Conservation (phyloP, 2,329 filamentous ascomycete genomes). For the Pseudopyricularia javanii region DNA sequence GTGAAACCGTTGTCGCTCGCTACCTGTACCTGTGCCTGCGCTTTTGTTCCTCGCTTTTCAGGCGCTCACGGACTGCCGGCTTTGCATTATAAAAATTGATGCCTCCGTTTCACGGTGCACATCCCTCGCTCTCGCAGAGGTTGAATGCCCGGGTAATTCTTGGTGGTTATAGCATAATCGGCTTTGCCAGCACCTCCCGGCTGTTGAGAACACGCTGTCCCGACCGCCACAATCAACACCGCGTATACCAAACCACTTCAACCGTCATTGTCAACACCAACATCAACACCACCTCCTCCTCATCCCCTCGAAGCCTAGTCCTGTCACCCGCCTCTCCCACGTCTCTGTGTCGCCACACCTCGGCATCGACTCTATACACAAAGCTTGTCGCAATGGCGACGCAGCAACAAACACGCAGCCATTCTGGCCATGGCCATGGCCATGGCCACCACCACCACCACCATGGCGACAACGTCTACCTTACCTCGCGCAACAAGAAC, state of each 20-base stretch:
- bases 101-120: conserved; percentile 2
- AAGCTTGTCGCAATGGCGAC: not conserved
- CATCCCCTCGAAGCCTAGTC: not conserved
- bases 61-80: not conserved
- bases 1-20: too few relatives aligned
- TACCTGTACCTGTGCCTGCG: too few relatives aligned
- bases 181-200: not conserved
- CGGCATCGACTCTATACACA: not conserved
- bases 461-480: conserved; percentile 74
- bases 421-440: conserved; percentile 19
- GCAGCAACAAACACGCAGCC: conserved; percentile 5
- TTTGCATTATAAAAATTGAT: not conserved
- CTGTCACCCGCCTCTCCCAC: not conserved
- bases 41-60: not conserved
- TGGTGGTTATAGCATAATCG: not conserved
- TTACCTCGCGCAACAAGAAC: conserved; percentile 71
- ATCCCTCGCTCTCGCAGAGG: conserved; percentile 1
- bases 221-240: not conserved
- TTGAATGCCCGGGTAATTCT: not conserved
- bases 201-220: conserved; percentile 3
- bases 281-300: conserved; percentile 18
- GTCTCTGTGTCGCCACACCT: not conserved
- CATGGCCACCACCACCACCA: conserved; percentile 48
- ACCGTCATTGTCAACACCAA: conserved; percentile 19
- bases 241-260: conserved; percentile 5